Conservation (phyloP, 148 eudicot species). For the Chenopodium suecicum region DNA sequence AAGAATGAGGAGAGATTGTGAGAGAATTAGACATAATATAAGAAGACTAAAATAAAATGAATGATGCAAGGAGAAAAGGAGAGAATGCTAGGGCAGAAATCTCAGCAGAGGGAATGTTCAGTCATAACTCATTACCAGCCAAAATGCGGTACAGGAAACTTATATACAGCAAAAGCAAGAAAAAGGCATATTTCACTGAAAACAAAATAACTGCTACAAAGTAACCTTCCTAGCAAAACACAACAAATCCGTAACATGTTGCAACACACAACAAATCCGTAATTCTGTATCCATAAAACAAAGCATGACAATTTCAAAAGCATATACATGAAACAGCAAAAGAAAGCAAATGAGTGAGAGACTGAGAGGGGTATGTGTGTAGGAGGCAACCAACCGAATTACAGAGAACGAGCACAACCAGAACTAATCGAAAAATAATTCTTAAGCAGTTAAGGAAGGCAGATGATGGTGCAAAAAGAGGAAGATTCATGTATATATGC, state of each 20-base stretch:
- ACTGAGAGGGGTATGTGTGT: not conserved
- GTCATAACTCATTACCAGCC: no score
- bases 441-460: not conserved
- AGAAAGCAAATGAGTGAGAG: not conserved
- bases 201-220: no score
- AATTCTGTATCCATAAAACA: not conserved
- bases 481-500: not conserved
- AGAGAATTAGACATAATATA: not conserved
- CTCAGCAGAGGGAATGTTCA: no score
- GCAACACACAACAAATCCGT: not conserved
- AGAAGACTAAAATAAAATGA: not conserved
- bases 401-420: not conserved
- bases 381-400: not conserved
- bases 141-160: no score
- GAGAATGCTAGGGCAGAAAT: no score
- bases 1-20: not conserved
- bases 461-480: not conserved
- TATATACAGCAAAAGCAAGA: no score
- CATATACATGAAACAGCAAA: not conserved
- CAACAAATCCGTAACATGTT: no score
- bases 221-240: no score
- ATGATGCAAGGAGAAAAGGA: no score
- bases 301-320: not conserved
- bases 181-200: no score
- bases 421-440: not conserved